Evolutionary conservation across 1,284 basidiomycete genomes (phyloP).

Genomic region (Tetrapyrgos nigripes): DNA sequence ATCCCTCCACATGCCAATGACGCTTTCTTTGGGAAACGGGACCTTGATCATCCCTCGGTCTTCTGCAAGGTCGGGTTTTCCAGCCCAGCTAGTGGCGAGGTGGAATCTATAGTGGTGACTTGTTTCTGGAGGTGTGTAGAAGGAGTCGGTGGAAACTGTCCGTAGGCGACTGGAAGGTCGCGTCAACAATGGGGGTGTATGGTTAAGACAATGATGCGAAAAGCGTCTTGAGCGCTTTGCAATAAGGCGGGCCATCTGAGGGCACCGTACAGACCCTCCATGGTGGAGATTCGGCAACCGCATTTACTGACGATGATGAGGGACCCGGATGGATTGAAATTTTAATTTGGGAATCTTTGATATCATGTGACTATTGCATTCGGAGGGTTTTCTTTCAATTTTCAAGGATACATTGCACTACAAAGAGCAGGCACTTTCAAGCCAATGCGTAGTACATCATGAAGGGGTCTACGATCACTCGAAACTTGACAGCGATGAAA

Average conservation of each 20-base stretch:
- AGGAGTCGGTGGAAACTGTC: background rate
- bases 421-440: no score
- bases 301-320: no score
- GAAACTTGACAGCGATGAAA: no score
- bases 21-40: slow-evolving; percentile 67
- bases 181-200: background rate
- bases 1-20: slow-evolving; percentile 79
- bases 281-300: background rate
- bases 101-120: slow-evolving; percentile 69
- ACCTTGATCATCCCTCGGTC: slow-evolving; percentile 37
- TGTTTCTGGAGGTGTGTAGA: background rate
- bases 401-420: no score
- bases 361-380: no score
- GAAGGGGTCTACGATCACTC: no score
- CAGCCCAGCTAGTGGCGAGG: slow-evolving; percentile 80
- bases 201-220: background rate
- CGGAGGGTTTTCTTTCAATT: no score
- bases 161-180: background rate
- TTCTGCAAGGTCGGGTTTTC: slow-evolving; percentile 65
- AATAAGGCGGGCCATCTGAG: slow-evolving; percentile 2
- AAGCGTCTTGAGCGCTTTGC: background rate
- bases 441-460: no score
- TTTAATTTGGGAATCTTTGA: no score
- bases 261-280: background rate
- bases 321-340: no score